A percentile compares a stretch with the other conserved stretches of the same genome.
These are phyloP conservation scores for Neurospora discreta DNA, from an alignment of 495 filamentous ascomycete species.

Conservation along the genomic window DNA sequence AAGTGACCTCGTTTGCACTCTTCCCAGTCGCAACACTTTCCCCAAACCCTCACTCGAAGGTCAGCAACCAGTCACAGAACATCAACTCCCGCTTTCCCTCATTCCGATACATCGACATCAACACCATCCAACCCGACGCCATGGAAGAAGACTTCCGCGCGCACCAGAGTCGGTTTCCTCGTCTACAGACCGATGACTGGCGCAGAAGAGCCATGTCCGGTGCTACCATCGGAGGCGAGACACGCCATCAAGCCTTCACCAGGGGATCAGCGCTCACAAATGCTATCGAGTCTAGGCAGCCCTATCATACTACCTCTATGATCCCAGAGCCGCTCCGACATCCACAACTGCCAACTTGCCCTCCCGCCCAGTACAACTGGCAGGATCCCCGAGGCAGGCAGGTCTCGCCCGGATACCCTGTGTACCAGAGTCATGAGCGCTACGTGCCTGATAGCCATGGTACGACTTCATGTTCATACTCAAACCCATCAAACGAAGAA, in stretches of 20 bases:
- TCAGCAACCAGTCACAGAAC: neutral
- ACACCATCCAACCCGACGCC: neutral
- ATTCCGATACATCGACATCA: neutral
- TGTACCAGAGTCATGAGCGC: neutral
- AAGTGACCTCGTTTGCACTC: neutral
- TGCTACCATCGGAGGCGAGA: neutral
- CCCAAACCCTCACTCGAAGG: neutral
- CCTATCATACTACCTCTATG: neutral
- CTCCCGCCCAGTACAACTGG: neutral
- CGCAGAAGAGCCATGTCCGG: neutral
- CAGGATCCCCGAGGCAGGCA: neutral
- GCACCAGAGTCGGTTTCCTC: neutral
- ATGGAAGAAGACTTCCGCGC: neutral
- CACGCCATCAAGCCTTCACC: neutral
- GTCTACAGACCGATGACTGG: neutral
- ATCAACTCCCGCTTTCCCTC: neutral
- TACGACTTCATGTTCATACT: neutral
- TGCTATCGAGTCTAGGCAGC: neutral
- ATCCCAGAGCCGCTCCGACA: neutral
- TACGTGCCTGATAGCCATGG: neutral
- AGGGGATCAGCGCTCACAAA: neutral
- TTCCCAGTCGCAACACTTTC: neutral
- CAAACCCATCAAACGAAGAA: neutral
- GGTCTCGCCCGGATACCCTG: neutral
- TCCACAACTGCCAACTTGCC: neutral